Evolutionary conservation across 306 rosid species (phyloP), one percentile per base, ranked within the genome.

Genomic region (Prunus armeniaca): DNA sequence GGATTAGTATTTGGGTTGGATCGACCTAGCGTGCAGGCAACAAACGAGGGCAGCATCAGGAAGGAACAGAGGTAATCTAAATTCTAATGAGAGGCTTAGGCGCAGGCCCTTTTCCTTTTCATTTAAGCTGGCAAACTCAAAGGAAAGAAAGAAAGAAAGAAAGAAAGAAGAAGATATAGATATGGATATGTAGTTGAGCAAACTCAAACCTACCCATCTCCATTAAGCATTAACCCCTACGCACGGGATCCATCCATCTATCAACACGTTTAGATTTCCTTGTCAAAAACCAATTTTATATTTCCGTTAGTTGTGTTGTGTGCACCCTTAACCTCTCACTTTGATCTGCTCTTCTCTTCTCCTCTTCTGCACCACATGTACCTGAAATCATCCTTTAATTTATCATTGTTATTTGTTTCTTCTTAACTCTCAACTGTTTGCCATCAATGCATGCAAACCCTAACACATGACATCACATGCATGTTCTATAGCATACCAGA

Each of bases 191-290:
- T 25, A 25, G 85, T 75, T 77, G 81, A 83, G 72, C 89, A 75
- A 83, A 77, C 81, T 79, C 77, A 19, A 83, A 81, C 85, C 82
- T 83, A 74, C 79, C 79, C 67, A 69, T 38, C 43, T 38, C 43
- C 43, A 38, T 38, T 38, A 38, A 34, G 41, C 67, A 22, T 65
- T 20, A 43, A 69, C 61, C 73, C 84, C 17, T 28, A 51, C 14
- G 74, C 65, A 66, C 58, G 56, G 43, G 54, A 54, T 6, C 6
- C 34, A 32, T 34, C 41, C 41, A 34, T 32, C 60, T 18, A 15
- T 41, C 13, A 10, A 45, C 46, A 45, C 43, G 77, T 73, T 18
- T 10, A 46, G 77, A 25, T 15, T 73, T 73, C 68, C 68, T 73
- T 61, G 51, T 60, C 57, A 2, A 43, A 58, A 10, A 15, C 30